Evolutionary conservation across 306 rosid species (phyloP).

Genomic region (Cotoneaster glaucophyllus): DNA sequence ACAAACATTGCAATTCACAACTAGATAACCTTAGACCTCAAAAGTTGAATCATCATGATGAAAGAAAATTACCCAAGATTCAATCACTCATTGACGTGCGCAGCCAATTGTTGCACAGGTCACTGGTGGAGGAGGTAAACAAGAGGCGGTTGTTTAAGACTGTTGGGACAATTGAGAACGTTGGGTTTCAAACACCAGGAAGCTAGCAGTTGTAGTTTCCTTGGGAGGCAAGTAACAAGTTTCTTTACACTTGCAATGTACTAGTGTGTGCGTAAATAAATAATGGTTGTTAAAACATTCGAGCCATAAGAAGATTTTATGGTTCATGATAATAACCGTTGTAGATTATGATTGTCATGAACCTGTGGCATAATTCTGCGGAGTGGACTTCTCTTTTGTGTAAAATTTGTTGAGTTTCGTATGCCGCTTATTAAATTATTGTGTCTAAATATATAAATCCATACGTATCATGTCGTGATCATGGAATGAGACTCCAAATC

Average conservation of each 20-base stretch:
- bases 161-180: slow-evolving; percentile 53
- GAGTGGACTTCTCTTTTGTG: not conserved
- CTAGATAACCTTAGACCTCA: slow-evolving; percentile 3
- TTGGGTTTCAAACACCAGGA: slow-evolving; percentile 50
- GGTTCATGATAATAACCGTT: slow-evolving; percentile 1
- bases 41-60: slow-evolving; percentile 6
- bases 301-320: not conserved
- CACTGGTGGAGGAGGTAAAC: slow-evolving; percentile 46
- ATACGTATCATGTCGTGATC: no score
- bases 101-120: slow-evolving; percentile 47
- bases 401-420: not conserved
- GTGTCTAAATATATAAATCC: no score
- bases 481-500: no score
- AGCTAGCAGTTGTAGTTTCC: not conserved
- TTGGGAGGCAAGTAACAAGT: not conserved
- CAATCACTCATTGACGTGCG: slow-evolving; percentile 43
- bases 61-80: slow-evolving; percentile 24
- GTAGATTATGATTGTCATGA: not conserved
- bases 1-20: slow-evolving; percentile 3
- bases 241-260: not conserved
- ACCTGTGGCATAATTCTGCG: not conserved
- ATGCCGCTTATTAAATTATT: no score
- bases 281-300: not conserved
- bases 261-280: not conserved
- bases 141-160: slow-evolving; percentile 60